Percentiles rank a stretch among this genome's conserved stretches.
Conservation (phyloP, 2,329 filamentous ascomycete genomes). For the Penicillium verrucosum region DNA sequence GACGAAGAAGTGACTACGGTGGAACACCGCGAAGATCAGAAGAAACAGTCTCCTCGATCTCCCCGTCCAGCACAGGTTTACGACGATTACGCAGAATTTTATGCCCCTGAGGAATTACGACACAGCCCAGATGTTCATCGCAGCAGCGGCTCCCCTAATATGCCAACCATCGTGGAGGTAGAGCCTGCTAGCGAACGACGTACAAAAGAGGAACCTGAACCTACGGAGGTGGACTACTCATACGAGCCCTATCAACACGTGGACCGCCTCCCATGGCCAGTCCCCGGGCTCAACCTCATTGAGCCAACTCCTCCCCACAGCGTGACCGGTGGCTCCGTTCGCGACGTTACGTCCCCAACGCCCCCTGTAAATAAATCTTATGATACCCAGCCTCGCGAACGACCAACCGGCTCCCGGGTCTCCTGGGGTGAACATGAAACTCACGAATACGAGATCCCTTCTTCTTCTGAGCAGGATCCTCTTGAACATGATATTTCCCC, state of each 20-base stretch:
- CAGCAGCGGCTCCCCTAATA: slow-evolving; percentile 16
- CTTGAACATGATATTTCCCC: slow-evolving; percentile 25
- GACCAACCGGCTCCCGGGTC: slow-evolving; percentile 54
- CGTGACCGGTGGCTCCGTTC: slow-evolving; percentile 38
- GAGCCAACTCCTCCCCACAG: slow-evolving; percentile 57
- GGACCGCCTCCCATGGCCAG: slow-evolving; percentile 40
- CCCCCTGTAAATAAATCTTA: slow-evolving; percentile 41
- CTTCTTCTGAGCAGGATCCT: slow-evolving; percentile 41
- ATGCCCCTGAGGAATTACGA: slow-evolving; percentile 40
- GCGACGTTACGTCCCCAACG: slow-evolving; percentile 30
- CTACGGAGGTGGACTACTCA: background rate
- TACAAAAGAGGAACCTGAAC: slow-evolving; percentile 5
- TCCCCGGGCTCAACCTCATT: slow-evolving; percentile 56
- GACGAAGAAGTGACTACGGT: slow-evolving; percentile 17
- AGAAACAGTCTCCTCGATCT: slow-evolving; percentile 29
- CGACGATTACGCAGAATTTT: slow-evolving; percentile 45
- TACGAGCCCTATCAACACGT: slow-evolving; percentile 20
- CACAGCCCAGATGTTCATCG: slow-evolving; percentile 39
- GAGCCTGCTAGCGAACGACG: slow-evolving; percentile 30
- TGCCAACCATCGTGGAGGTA: slow-evolving; percentile 32
- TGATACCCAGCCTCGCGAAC: slow-evolving; percentile 45
- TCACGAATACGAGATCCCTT: slow-evolving; percentile 62
- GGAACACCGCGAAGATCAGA: slow-evolving; percentile 16
- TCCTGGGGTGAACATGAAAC: slow-evolving; percentile 65
- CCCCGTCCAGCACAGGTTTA: slow-evolving; percentile 36